These are phyloP conservation scores for Cercospora sp. DNA, from an alignment of 2,329 filamentous ascomycete species.

Conservation along the genomic window DNA sequence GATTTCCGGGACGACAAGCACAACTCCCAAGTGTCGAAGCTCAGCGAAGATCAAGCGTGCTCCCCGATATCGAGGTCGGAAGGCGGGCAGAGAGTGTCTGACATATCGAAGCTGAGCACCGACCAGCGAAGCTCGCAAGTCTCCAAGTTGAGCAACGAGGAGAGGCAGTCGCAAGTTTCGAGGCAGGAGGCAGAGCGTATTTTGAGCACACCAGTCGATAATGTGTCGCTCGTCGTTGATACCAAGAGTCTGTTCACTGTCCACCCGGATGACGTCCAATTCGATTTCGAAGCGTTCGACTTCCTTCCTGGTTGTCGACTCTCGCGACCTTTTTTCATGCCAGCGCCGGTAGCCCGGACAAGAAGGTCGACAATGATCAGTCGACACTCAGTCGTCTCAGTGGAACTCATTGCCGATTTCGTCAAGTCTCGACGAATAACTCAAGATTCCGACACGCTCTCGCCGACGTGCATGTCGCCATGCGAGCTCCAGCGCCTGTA, in stretches of 20 bases:
- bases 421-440: slow-evolving; percentile 8
- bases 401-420: slow-evolving; percentile 9
- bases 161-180: background rate
- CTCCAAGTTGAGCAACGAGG: background rate
- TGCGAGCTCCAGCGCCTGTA: slow-evolving; percentile 8
- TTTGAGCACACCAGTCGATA: background rate
- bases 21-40: background rate
- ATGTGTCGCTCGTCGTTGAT: background rate
- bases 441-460: slow-evolving; percentile 13
- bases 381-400: slow-evolving; percentile 4
- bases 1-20: background rate
- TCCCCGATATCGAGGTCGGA: background rate
- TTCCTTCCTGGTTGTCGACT: slow-evolving; percentile 10
- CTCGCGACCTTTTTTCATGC: slow-evolving; percentile 7
- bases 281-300: slow-evolving; percentile 10
- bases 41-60: slow-evolving; percentile 9
- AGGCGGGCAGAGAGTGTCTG: background rate
- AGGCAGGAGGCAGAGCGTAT: background rate
- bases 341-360: slow-evolving; percentile 1
- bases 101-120: slow-evolving; percentile 1
- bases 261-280: slow-evolving; percentile 3
- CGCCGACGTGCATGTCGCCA: slow-evolving; percentile 9
- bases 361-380: slow-evolving; percentile 9
- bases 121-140: slow-evolving; percentile 2
- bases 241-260: slow-evolving; percentile 4